Base-by-base conservation (phyloP, 2,329 filamentous ascomycete genomes). In the Penicillium hordei region DNA sequence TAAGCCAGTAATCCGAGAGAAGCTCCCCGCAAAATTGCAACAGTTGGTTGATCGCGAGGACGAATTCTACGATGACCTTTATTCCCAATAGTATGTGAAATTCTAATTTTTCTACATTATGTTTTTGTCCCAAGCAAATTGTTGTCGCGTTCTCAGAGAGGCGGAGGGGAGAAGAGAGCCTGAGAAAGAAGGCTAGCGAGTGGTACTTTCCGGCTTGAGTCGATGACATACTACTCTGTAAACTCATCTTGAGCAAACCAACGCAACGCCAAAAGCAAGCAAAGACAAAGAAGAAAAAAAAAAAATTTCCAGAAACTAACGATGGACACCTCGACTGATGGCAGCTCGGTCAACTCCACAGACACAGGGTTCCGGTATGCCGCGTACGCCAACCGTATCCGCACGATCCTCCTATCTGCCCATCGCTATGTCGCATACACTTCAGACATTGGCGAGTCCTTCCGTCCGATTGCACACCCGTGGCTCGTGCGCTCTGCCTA, bases 401-500 rank as follows among this genome's bases (percentile, higher is more conserved):
- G 91, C 60, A 96, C 93, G 8, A 90, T 97, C 65, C 86, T 99
- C 69, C 81, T 93, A 66, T 91, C 90, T 17, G 93, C 93, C 4
- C 94, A 97, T 70, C 88, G 94, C 69, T 99, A 99, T 71, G 92
- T 99, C 48, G 94, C 94, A 56, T 99, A 99, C 75, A 97, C 94
- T 0, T 93, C 89, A 21, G 93, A 97, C 70, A 93, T 99, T 63
- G 94, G 94, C 72, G 94, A 99, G 76, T 95, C 90, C 0, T 99
- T 99, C 77, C 86, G 94, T 2, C 94, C 94, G 0, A 84, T 99
- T 39, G 93, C 93, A 4, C 93, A 97, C 72, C 93, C 92, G 0
- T 87, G 83, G 68, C 78, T 95, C 3, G 89, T 99, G 12, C 85
- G 88, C 58, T 81, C 85, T 48, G 94, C 94, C 6, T 99, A 99